Percentiles rank a stretch among this genome's conserved stretches.
Conservation (phyloP, 1,139 yeast species). For the Magnusiomyces tetraspermus region DNA sequence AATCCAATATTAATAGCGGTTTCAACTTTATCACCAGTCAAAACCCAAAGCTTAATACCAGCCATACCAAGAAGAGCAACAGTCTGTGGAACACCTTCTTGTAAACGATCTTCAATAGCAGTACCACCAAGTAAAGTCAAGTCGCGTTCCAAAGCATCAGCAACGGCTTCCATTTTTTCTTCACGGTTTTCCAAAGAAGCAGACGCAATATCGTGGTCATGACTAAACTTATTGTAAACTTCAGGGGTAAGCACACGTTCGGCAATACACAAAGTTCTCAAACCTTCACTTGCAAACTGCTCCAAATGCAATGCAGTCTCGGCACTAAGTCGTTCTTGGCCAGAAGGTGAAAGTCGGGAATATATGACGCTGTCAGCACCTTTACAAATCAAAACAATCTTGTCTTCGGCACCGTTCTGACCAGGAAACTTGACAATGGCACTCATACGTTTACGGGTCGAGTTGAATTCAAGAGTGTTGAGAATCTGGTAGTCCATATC, state of each 20-base stretch:
- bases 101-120: conserved; percentile 93
- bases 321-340: conserved; percentile 45
- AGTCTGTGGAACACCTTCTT: conserved; percentile 93
- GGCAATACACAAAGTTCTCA: conserved; percentile 89
- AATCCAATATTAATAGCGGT: conserved; percentile 97
- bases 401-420: conserved; percentile 47
- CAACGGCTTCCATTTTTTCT: conserved; percentile 62
- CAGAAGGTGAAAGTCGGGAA: conserved; percentile 56
- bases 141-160: conserved; percentile 70
- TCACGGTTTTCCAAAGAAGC: conserved; percentile 72
- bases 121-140: conserved; percentile 83
- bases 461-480: conserved; percentile 74
- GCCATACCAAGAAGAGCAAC: conserved; percentile 78
- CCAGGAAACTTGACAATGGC: conserved; percentile 56
- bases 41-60: conserved; percentile 93
- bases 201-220: conserved; percentile 58
- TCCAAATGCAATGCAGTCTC: conserved; percentile 85
- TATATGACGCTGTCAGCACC: conserved; percentile 94
- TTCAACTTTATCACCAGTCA: conserved; percentile 96
- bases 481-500: conserved; percentile 62
- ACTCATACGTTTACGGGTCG: conserved; percentile 94
- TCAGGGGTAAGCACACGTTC: conserved; percentile 58
- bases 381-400: conserved; percentile 59
- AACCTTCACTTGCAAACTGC: conserved; percentile 93
- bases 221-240: conserved; percentile 59